Base-by-base conservation (phyloP, 1,284 basidiomycete genomes). In the Phellinidium pouzarii region DNA sequence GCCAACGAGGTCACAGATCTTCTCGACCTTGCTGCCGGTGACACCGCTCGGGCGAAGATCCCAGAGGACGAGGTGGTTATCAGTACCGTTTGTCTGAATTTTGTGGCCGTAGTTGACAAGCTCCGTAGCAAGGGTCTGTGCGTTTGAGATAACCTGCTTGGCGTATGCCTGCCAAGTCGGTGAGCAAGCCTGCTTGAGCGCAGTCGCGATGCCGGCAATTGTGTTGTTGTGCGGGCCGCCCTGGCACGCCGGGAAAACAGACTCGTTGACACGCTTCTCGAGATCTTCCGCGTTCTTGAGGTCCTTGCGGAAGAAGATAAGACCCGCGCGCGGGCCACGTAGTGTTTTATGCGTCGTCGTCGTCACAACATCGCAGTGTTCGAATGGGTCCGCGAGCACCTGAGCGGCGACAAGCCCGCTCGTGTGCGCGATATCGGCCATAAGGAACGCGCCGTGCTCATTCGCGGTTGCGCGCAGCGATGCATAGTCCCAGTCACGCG, bases 171-270 rank as follows among this genome's bases (percentile, higher is more conserved):
- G 91, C 82, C 90, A 99, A 31, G 82, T 83, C 9, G 95, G 96
- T 66, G 91, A 84, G 59, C 88, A 78, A 37, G 85, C 96, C 71
- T 99, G 96, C 66, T 89, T 86, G 60, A 99, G 85, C n/a, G 96
- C 80, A 19, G 94, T 95, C 52, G 94, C 94, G 61, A 99, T 80
- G 68, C 84, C 93, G 50, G 95, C 95, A 58, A 99, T 99, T 60
- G 96, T 94, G 77, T 98, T 95, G 79, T 99, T 99, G 80, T 99
- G 96, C 47, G 96, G 96, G 49, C 96, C 96, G 74, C 96, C 96
- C 76, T 99, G 96, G 82, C 95, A 99, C 43, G 96, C 96, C 54
- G 96, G 96, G 87, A 99, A 99, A 62, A 99, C 96, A 58, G 96
- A 94, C 44, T 94, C 91, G 71, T 99, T 99, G 65, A 99, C 86